Percentiles rank a stretch among this genome's conserved stretches.
Evolutionary conservation across 2,329 filamentous ascomycete genomes (phyloP).

Genomic region (Botrytis deweyae): DNA sequence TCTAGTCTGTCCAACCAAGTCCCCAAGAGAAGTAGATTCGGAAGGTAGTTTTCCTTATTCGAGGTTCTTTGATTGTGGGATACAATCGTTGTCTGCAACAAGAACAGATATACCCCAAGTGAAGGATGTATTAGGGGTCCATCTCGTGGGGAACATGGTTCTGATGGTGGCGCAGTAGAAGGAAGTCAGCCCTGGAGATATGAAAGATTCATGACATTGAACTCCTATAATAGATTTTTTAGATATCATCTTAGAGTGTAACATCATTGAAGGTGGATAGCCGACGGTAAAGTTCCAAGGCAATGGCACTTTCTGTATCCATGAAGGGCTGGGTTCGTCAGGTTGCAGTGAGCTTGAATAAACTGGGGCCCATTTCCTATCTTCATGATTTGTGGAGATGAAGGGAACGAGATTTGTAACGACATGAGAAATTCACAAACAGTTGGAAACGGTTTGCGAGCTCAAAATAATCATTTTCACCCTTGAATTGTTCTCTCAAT

Average conservation of each 20-base stretch:
- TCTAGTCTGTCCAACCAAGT: not conserved
- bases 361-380: not conserved
- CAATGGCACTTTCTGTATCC: not conserved
- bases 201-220: not conserved
- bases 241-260: not conserved
- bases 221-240: not conserved
- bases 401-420: not conserved
- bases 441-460: not conserved
- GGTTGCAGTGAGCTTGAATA: not conserved
- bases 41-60: not conserved
- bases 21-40: not conserved
- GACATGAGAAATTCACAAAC: not conserved
- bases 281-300: not conserved
- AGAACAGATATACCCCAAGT: not conserved
- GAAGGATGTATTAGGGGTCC: not conserved
- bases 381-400: not conserved
- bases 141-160: not conserved
- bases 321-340: not conserved
- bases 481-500: not conserved
- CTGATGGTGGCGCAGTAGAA: constrained; percentile 9
- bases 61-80: no score
- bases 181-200: constrained; percentile 2
- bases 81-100: not conserved
- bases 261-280: not conserved
- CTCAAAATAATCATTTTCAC: not conserved